A percentile compares a stretch with the other conserved stretches of the same genome.
Conservation (phyloP, 73 alveolate species). For the Paraurostyla sp. region DNA sequence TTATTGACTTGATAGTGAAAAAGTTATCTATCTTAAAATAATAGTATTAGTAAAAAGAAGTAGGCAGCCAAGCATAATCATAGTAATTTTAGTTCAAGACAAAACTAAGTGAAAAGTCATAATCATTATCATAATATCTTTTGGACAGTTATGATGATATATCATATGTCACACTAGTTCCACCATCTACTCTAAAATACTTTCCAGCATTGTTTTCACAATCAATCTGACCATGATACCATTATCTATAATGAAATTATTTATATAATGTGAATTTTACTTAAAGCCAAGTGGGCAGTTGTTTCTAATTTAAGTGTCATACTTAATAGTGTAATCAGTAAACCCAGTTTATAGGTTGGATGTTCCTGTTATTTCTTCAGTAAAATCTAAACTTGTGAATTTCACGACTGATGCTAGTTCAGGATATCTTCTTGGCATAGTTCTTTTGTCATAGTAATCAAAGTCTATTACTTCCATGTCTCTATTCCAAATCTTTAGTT, state of each 20-base stretch:
- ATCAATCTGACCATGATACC: not conserved
- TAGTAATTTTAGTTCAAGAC: not conserved
- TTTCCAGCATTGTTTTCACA: not conserved
- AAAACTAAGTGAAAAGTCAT: not conserved
- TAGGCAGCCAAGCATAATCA: not conserved
- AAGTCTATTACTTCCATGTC: not conserved
- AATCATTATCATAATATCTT: not conserved
- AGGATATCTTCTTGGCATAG: slow-evolving; percentile 7
- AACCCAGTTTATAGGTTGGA: not conserved
- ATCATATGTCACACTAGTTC: not conserved
- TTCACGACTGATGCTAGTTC: not conserved
- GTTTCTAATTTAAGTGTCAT: not conserved
- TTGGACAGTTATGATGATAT: not conserved
- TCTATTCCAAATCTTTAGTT: not conserved
- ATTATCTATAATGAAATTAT: no score
- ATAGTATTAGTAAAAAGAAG: not conserved
- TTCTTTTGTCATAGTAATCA: not conserved
- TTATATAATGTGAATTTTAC: no score
- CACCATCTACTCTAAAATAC: not conserved
- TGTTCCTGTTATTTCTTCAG: slow-evolving; percentile 3
- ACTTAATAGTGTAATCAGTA: not conserved
- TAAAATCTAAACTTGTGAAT: not conserved
- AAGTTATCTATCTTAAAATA: not conserved
- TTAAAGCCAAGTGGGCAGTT: not conserved
- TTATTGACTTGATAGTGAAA: not conserved